Conservation (phyloP, 2,329 filamentous ascomycete genomes). For the Calonectria pseudoreteaudii region DNA sequence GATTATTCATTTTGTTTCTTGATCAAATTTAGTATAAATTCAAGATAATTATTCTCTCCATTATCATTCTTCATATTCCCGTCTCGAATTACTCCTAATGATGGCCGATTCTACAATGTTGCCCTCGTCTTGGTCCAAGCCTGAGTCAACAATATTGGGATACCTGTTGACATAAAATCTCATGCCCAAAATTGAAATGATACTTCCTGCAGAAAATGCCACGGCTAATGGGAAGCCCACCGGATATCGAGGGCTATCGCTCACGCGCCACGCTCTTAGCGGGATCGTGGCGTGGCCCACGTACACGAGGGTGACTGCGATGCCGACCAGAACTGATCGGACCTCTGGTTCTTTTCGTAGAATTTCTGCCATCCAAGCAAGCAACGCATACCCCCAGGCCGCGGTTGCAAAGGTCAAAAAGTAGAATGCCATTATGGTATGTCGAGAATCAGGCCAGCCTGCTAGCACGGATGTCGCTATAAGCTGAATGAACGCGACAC, state of each 20-base stretch:
- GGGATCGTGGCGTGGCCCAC: conserved; percentile 38
- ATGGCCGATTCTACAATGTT: background rate
- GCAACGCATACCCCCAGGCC: conserved; percentile 45
- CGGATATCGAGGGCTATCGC: conserved; percentile 34
- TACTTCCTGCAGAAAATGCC: conserved; percentile 35
- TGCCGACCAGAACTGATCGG: conserved; percentile 33
- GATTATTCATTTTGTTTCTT: background rate
- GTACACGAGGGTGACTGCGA: conserved; percentile 36
- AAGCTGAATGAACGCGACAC: conserved; percentile 55
- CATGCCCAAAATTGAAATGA: conserved; percentile 32
- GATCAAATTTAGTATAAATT: background rate
- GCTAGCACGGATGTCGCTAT: conserved; percentile 46
- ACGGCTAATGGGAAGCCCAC: conserved; percentile 35
- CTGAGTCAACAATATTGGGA: conserved; percentile 28
- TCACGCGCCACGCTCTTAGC: conserved; percentile 36
- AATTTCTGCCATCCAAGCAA: conserved; percentile 46
- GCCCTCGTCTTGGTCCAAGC: conserved; percentile 21
- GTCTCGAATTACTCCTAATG: background rate
- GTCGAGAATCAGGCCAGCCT: conserved; percentile 34
- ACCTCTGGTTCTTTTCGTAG: conserved; percentile 47
- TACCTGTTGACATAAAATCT: conserved; percentile 32
- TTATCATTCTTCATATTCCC: background rate
- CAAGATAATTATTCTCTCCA: background rate
- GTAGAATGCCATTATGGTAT: conserved; percentile 48
- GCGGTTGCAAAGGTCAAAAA: conserved; percentile 51